Evolutionary conservation across 2,329 filamentous ascomycete genomes (phyloP), one percentile per base, ranked within the genome.

Genomic region (Acrocalymma vagum): DNA sequence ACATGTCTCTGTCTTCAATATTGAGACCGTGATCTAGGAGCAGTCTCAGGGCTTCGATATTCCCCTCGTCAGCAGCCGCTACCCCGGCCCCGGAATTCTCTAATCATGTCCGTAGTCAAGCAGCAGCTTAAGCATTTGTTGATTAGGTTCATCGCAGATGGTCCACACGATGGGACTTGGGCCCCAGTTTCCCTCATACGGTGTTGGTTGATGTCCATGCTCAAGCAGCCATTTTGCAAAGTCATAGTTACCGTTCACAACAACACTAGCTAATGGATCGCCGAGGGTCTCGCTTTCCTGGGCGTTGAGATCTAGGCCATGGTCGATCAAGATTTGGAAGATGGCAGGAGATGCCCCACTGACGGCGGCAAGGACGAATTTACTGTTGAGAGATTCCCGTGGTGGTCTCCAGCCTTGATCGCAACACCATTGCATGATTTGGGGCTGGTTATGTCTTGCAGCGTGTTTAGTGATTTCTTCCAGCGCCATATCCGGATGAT

Each of bases 221-320:
- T 44, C 41, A 16, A 44, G 41, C 23, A 44, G 29, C 41, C 41
- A 44, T 14, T 39, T 32, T 29, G 35, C 41, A 17, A 44, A 38
- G 4, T 41, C 15, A 14, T 17, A 33, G 23, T n/a, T n/a, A n/a
- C n/a, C n/a, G n/a, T n/a, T n/a, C n/a, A 18, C 18, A 28, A 43
- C 26, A 18, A 34, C 40, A 18, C 2, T 27, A n/a, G 40, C 11
- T 21, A 43, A 25, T 23, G 25, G 3, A 17, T 43, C 40, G 10
- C 33, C 40, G 18, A 7, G 14, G 11, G 15, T 5, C 16, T 43
- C 26, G 20, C 5, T 38, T 13, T 38, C 10, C 9, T 38, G 32
- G 21, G 33, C 40, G 21, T 43, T 43, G 27, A 43, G 25, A 38
- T 43, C 32, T 3, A 30, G 22, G 20, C 40, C 40, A 22, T 43